Evolutionary conservation across 1,284 basidiomycete species (phyloP).

Genomic region (Leccinum huronense): DNA sequence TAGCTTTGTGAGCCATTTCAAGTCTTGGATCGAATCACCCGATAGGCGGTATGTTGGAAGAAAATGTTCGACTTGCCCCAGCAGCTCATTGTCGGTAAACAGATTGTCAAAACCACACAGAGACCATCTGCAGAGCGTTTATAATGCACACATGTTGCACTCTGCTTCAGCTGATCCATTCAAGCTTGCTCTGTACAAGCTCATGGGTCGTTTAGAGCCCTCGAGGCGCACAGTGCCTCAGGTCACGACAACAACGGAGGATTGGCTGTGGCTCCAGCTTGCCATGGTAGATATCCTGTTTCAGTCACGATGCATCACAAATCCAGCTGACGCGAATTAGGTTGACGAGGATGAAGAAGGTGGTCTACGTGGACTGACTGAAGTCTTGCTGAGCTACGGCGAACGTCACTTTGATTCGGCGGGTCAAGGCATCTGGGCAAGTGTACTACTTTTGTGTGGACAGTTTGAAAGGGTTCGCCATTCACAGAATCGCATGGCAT

Average conservation of each 20-base stretch:
- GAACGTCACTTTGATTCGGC: conserved; percentile 87
- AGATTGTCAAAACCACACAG: conserved; percentile 79
- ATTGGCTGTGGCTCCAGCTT: conserved; percentile 99
- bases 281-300: conserved; percentile 55
- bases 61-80: conserved; percentile 3
- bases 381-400: conserved; percentile 84
- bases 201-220: conserved; percentile 92
- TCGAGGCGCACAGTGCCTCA: conserved; percentile 76
- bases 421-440: conserved; percentile 79
- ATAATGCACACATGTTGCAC: conserved; percentile 91
- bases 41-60: conserved; percentile 61
- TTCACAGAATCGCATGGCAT: neutral
- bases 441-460: conserved; percentile 86
- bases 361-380: conserved; percentile 77
- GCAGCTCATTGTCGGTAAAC: conserved; percentile 9
- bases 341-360: conserved; percentile 77
- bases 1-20: conserved; percentile 83
- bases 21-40: conserved; percentile 81
- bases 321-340: conserved; percentile 34
- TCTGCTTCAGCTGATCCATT: conserved; percentile 87
- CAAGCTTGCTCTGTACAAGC: conserved; percentile 93
- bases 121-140: conserved; percentile 84
- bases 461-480: conserved; percentile 85
- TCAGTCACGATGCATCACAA: neutral
- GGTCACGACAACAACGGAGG: conserved; percentile 91